These are phyloP conservation scores for Paramecium caudatum DNA, from an alignment of 73 alveolate species.

Conservation along the genomic window DNA sequence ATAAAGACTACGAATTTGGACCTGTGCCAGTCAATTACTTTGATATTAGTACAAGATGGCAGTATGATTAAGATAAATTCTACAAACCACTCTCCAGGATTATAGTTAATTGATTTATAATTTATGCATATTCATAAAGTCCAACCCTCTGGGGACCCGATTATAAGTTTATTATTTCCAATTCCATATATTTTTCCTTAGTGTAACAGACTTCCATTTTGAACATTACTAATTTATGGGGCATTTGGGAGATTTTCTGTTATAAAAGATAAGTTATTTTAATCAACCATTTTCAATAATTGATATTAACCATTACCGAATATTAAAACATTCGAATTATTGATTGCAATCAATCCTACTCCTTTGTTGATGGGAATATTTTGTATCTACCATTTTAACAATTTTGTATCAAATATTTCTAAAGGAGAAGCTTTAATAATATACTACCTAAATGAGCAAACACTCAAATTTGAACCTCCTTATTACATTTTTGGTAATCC, in stretches of 20 bases:
- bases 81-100: slow-evolving; percentile 14
- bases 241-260: slow-evolving; percentile 3
- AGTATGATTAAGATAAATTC: slow-evolving; percentile 61
- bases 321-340: slow-evolving; percentile 29
- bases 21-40: not conserved
- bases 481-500: slow-evolving; percentile 29
- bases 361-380: slow-evolving; percentile 9
- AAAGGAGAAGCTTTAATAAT: slow-evolving; percentile 46
- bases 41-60: slow-evolving; percentile 39
- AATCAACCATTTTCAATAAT: slow-evolving; percentile 2
- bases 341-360: slow-evolving; percentile 9
- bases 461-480: slow-evolving; percentile 40
- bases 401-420: slow-evolving; percentile 53
- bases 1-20: slow-evolving; percentile 38
- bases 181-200: slow-evolving; percentile 40
- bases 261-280: not conserved
- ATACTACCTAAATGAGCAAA: slow-evolving; percentile 46
- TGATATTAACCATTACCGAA: slow-evolving; percentile 59
- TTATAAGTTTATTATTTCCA: not conserved
- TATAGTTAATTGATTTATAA: not conserved
- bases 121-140: not conserved
- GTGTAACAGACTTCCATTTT: slow-evolving; percentile 56
- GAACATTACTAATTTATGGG: not conserved
- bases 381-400: not conserved
- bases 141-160: slow-evolving; percentile 44